Evolutionary conservation across 768 basidiomycete species (phyloP).

Genomic region (Sarcomyxa edulis): DNA sequence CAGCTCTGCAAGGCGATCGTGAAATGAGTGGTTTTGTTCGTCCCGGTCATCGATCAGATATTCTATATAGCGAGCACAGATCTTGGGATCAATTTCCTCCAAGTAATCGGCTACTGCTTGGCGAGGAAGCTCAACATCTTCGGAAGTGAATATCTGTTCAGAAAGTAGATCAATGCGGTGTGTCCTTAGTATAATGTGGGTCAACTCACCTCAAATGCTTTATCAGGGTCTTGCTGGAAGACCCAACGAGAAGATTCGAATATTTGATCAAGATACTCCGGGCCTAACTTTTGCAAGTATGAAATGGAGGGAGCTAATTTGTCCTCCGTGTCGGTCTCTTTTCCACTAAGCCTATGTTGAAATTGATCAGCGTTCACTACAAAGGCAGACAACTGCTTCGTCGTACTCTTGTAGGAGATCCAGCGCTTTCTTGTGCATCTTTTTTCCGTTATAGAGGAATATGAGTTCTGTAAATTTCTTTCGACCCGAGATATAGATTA

Average conservation of each 20-base stretch:
- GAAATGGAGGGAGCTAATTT: slow-evolving; percentile 79
- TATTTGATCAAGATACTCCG: slow-evolving; percentile 75
- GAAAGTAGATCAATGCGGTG: neutral
- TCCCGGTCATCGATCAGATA: slow-evolving; percentile 72
- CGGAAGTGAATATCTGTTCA: slow-evolving; percentile 86
- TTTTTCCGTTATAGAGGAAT: slow-evolving; percentile 89
- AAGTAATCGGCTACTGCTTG: slow-evolving; percentile 73
- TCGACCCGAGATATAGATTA: neutral
- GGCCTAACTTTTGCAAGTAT: slow-evolving; percentile 89
- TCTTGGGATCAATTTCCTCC: slow-evolving; percentile 58
- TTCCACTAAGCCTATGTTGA: slow-evolving; percentile 63
- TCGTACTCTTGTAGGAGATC: slow-evolving; percentile 79
- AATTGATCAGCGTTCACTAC: neutral
- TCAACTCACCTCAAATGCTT: slow-evolving; percentile 68
- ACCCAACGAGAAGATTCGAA: slow-evolving; percentile 84
- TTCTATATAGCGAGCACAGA: slow-evolving; percentile 80
- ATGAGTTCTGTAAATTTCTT: slow-evolving; percentile 94
- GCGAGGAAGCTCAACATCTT: slow-evolving; percentile 87
- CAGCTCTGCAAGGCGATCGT: slow-evolving; percentile 85
- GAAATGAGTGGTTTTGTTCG: slow-evolving; percentile 65
- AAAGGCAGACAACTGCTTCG: neutral
- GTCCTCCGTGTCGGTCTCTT: slow-evolving; percentile 72
- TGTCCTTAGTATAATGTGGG: neutral
- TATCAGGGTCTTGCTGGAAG: slow-evolving; percentile 64
- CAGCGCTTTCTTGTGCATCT: slow-evolving; percentile 90